Percentiles rank a stretch among this genome's conserved stretches.
Conservation (phyloP, 495 filamentous ascomycete genomes). For the Arthonia radiata region DNA sequence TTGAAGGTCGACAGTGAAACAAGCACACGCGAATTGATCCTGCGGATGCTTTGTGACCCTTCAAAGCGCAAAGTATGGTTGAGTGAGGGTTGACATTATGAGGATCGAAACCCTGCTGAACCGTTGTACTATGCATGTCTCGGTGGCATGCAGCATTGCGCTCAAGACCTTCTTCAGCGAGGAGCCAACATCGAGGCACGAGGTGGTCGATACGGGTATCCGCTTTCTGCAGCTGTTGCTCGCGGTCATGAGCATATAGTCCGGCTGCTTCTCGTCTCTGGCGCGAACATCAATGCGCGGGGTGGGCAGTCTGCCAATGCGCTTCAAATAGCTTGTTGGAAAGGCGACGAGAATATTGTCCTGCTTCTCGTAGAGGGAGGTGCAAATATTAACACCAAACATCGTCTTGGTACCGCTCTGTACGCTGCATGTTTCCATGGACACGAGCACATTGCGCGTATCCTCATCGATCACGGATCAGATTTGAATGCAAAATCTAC, state of each 20-base stretch:
- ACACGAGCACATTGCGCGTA: constrained; percentile 7
- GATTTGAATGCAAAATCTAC: constrained; percentile 7
- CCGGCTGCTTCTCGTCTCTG: constrained; percentile 6
- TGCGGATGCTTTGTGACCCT: too few species aligned
- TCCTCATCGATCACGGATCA: constrained; percentile 13
- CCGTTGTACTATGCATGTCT: too few species aligned
- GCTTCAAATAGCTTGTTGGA: constrained; percentile 5
- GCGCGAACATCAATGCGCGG: constrained; percentile 6
- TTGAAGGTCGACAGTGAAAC: too few species aligned
- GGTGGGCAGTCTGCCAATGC: constrained; percentile 8
- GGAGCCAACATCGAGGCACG: constrained; percentile 7
- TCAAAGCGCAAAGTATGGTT: too few species aligned
- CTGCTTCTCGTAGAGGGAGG: constrained; percentile 7
- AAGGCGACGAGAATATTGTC: constrained; percentile 5
- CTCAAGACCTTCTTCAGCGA: too few species aligned
- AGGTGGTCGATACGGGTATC: constrained; percentile 7
- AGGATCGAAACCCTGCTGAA: too few species aligned
- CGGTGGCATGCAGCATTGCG: too few species aligned
- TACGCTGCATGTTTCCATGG: constrained; percentile 6
- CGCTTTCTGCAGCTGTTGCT: constrained; percentile 6
- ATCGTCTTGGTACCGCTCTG: constrained; percentile 7
- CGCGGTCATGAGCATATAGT: constrained; percentile 4
- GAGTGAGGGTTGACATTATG: too few species aligned
- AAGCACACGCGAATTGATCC: too few species aligned
- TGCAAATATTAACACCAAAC: constrained; percentile 8